These are phyloP conservation scores for Globisporangium cederbergense DNA, from an alignment of 352 stramenopile genomes.

Conservation along the genomic window DNA sequence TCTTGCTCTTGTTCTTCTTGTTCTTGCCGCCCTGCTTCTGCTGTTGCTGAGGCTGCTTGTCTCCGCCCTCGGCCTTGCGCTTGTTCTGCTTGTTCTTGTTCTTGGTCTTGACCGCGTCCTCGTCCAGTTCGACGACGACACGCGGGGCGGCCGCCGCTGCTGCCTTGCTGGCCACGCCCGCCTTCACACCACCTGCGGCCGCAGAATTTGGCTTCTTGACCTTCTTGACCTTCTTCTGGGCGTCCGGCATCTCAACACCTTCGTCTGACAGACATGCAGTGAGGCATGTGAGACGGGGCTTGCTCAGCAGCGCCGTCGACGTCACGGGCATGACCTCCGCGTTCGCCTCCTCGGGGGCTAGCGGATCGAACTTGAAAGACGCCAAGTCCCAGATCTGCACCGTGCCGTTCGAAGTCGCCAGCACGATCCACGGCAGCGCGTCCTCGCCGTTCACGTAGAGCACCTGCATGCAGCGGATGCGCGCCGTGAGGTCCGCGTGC, in stretches of 20 bases:
- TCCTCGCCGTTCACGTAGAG: constrained; percentile 62
- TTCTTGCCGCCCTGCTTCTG: constrained; percentile 20
- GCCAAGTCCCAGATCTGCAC: constrained; percentile 83
- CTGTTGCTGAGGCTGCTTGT: constrained; percentile 13
- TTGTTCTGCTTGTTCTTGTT: constrained; percentile 11
- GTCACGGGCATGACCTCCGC: constrained; percentile 45
- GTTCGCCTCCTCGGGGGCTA: constrained; percentile 54
- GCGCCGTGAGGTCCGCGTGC: constrained; percentile 55
- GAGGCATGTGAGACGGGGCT: constrained; percentile 71
- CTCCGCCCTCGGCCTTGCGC: constrained; percentile 10
- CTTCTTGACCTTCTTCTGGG: constrained; percentile 41
- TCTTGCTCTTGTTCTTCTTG: constrained; percentile 19
- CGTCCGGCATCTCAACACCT: constrained; percentile 12
- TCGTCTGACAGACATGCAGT: constrained; percentile 49
- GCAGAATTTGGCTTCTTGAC: constrained; percentile 18
- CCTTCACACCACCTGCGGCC: neutral
- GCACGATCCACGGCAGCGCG: constrained; percentile 61
- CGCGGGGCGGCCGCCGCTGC: constrained; percentile 36
- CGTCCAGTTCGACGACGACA: constrained; percentile 70
- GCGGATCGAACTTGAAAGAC: constrained; percentile 49
- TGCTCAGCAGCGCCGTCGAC: constrained; percentile 66
- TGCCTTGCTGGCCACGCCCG: constrained; percentile 12
- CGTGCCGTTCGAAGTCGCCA: constrained; percentile 69
- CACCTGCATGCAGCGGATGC: constrained; percentile 74
- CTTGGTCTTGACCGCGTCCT: constrained; percentile 4